phyloP scores from a whole-genome alignment of 257 asterid genomes.

The Plantago ovata region DNA sequence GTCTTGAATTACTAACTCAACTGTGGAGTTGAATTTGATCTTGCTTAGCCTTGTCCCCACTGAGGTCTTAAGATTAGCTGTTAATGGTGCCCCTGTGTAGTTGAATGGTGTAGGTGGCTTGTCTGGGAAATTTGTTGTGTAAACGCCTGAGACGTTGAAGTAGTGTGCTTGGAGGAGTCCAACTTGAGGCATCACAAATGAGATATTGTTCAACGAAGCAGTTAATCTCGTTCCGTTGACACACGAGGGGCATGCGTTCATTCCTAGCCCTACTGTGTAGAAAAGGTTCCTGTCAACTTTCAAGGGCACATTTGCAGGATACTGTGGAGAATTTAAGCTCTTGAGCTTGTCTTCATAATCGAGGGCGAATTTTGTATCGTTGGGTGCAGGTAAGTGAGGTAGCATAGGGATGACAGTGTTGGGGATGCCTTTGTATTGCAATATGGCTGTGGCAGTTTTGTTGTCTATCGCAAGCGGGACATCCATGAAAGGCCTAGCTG shows the following conservation, averaged over 20 bases:
- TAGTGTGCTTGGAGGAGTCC: slow-evolving; percentile 53
- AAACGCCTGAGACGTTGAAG: slow-evolving; percentile 29
- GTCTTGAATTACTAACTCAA: slow-evolving; percentile 45
- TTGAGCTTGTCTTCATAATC: slow-evolving; percentile 26
- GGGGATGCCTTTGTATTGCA: slow-evolving; percentile 44
- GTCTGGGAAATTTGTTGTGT: slow-evolving; percentile 37
- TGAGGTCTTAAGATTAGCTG: slow-evolving; percentile 36
- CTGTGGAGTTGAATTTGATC: slow-evolving; percentile 38
- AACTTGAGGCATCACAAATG: slow-evolving; percentile 42
- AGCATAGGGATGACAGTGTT: slow-evolving; percentile 26
- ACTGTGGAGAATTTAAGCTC: slow-evolving; percentile 39
- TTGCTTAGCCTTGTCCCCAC: slow-evolving; percentile 39
- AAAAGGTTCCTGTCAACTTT: slow-evolving; percentile 37
- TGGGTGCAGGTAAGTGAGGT: slow-evolving; percentile 34
- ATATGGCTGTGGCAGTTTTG: slow-evolving; percentile 45
- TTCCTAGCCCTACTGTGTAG: slow-evolving; percentile 42
- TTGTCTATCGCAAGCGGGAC: slow-evolving; percentile 39
- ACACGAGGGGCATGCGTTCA: slow-evolving; percentile 40
- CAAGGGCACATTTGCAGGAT: slow-evolving; percentile 42
- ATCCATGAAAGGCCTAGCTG: slow-evolving; percentile 41
- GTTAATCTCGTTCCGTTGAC: slow-evolving; percentile 36
- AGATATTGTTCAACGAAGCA: slow-evolving; percentile 47
- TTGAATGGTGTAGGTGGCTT: slow-evolving; percentile 40
- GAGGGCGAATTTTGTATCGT: slow-evolving; percentile 34
- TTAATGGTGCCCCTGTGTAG: slow-evolving; percentile 42